Evolutionary conservation across 805 yeast genomes (phyloP), one percentile per base, ranked within the genome.

Genomic region (Debaryomyces prosopidis): DNA sequence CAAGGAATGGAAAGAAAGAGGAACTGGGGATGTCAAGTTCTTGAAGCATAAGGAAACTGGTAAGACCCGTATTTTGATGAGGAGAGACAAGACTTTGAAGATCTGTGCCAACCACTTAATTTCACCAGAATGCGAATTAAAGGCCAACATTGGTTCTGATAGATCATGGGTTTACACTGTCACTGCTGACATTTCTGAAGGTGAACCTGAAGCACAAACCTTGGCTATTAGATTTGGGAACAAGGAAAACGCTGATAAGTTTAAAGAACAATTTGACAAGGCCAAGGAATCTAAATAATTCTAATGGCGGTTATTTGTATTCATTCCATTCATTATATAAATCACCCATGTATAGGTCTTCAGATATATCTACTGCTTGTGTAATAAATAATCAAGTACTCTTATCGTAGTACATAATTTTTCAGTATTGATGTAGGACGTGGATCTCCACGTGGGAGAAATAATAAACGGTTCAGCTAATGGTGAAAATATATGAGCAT

Each of bases 1-100:
- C 43, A 85, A 85, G 63, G 98, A 94, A 73, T 94, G 99, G 99
- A 94, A 94, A 71, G 99, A 94, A 79, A 88, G 99, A 77, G 99
- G 99, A 60, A 89, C 97, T 30, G 99, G 99, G 63, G 99, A 94
- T 64, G 96, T 90, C 59, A 89, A 94, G 73, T 89, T 94, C 71
- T 82, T 94, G 66, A 79, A 92, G 76, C 97, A 92, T 76, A 90
- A 89, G 70, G 73, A 73, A 50, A 75, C 89, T 47, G 79, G 81
- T 47, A 91, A 89, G 75, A 89, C 88, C 53, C 86, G 99, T 76
- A 71, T 94, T 55, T 77, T 94, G 65, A 94, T 94, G 99, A 89
- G 99, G 82, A 89, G 99, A 77, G 99, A 94, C 76, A 92, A 92
- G 79, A 94, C 98, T 45, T 81, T 94, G 66, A 94, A 94, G 80